Evolutionary conservation across 768 basidiomycete species (phyloP).

Genomic region (Symmetrospora coprosmae): DNA sequence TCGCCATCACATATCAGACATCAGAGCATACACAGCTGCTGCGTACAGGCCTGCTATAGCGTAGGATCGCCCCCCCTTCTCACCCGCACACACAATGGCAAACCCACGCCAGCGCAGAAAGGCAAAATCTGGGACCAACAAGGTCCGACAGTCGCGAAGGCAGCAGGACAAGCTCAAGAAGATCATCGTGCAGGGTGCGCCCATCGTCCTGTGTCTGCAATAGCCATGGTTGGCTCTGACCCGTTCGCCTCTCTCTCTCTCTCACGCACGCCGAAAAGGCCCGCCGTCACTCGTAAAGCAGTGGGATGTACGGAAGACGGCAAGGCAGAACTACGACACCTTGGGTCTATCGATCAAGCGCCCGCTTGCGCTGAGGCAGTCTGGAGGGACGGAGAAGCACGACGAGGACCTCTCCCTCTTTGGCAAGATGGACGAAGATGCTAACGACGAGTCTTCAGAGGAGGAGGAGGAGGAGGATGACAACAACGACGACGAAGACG

Average conservation of each 20-base stretch:
- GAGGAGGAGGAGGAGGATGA: background rate
- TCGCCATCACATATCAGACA: too few relatives aligned
- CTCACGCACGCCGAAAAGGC: background rate
- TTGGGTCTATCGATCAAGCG: background rate
- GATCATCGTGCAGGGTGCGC: conserved; percentile 29
- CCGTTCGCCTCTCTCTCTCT: too few relatives aligned
- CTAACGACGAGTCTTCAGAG: background rate
- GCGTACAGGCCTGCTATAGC: too few relatives aligned
- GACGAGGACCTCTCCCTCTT: background rate
- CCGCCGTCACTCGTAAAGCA: background rate
- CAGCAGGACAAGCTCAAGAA: conserved; percentile 61
- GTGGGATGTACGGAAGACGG: conserved; percentile 11
- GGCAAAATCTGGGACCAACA: conserved; percentile 57
- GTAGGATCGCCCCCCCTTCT: too few relatives aligned
- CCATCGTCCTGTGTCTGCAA: too few relatives aligned
- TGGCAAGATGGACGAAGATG: background rate
- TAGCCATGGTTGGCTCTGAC: too few relatives aligned
- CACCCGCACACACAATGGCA: conserved; percentile 53
- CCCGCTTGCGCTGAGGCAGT: conserved; percentile 9
- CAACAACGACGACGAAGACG: background rate
- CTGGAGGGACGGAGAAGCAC: conserved; percentile 1
- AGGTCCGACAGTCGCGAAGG: conserved; percentile 61
- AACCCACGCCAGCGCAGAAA: conserved; percentile 89
- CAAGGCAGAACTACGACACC: conserved; percentile 20
- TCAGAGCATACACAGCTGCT: too few relatives aligned